Conservation (phyloP, 306 rosid genomes). For the Pueraria montana region DNA sequence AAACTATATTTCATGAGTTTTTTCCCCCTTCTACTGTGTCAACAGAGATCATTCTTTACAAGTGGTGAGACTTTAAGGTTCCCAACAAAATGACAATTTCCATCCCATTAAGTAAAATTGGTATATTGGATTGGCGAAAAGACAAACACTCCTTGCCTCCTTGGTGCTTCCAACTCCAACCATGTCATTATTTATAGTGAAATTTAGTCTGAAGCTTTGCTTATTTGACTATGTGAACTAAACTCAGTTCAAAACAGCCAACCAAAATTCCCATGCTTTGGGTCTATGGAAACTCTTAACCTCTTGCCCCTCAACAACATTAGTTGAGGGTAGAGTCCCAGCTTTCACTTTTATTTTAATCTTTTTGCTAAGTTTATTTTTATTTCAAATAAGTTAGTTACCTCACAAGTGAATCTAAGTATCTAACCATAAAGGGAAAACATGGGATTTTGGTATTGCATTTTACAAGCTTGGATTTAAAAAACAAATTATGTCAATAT, state of each 20-base stretch:
- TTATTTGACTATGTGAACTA: constrained; percentile 2
- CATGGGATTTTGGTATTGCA: background rate
- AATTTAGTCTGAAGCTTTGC: background rate
- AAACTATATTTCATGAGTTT: background rate
- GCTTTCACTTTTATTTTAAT: background rate
- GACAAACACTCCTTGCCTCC: constrained; percentile 8
- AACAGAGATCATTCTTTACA: background rate
- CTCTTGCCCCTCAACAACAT: constrained; percentile 9
- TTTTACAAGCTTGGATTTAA: background rate
- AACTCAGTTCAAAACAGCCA: background rate
- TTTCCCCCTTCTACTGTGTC: background rate
- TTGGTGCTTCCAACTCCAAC: constrained; percentile 14
- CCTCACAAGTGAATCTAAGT: background rate
- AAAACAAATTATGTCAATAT: background rate
- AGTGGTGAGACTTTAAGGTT: background rate
- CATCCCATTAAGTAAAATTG: constrained; percentile 13
- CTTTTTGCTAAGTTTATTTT: background rate
- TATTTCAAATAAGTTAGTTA: background rate
- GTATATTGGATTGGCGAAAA: background rate
- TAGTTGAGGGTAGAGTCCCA: constrained; percentile 6
- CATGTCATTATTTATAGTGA: background rate
- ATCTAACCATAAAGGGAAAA: background rate
- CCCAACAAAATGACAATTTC: background rate
- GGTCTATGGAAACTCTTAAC: constrained; percentile 3
- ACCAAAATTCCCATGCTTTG: background rate